These are phyloP conservation scores for Ogataea minuta DNA, from an alignment of 805 yeast genomes.

Conservation along the genomic window DNA sequence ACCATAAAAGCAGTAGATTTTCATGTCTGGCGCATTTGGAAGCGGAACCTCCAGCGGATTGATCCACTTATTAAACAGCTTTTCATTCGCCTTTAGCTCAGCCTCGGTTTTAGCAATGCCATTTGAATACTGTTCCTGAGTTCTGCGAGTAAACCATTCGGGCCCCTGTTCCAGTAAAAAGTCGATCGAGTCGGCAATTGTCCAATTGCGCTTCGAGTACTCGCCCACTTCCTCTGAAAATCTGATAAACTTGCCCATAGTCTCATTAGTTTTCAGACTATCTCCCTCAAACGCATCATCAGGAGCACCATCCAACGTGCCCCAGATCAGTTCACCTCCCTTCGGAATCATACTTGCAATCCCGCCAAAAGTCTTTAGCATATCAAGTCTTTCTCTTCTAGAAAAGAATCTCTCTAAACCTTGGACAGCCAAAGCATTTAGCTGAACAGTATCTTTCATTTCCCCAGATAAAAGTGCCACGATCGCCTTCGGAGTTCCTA, in stretches of 20 bases:
- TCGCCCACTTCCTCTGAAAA: constrained; percentile 49
- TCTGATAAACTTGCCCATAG: constrained; percentile 74
- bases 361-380: constrained; percentile 90
- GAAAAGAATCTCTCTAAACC: constrained; percentile 94
- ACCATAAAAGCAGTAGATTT: constrained; percentile 87
- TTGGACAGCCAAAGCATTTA: constrained; percentile 88
- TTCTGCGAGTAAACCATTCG: constrained; percentile 67
- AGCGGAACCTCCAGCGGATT: constrained; percentile 91
- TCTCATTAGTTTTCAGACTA: constrained; percentile 23
- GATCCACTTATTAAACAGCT: constrained; percentile 81
- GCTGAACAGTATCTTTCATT: constrained; percentile 95
- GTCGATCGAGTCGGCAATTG: constrained; percentile 68
- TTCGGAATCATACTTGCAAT: constrained; percentile 94
- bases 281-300: constrained; percentile 49
- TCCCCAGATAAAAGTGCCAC: constrained; percentile 95
- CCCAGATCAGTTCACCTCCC: constrained; percentile 93
- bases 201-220: constrained; percentile 50
- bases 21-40: constrained; percentile 92
- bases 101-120: constrained; percentile 64
- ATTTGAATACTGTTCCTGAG: constrained; percentile 68
- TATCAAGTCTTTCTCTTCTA: constrained; percentile 80
- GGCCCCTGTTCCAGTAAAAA: constrained; percentile 66
- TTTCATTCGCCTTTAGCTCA: constrained; percentile 64
- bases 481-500: constrained; percentile 94
- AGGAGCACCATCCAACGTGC: constrained; percentile 63